Base-by-base conservation (phyloP, 306 rosid genomes). In the Benincasa hispida region DNA sequence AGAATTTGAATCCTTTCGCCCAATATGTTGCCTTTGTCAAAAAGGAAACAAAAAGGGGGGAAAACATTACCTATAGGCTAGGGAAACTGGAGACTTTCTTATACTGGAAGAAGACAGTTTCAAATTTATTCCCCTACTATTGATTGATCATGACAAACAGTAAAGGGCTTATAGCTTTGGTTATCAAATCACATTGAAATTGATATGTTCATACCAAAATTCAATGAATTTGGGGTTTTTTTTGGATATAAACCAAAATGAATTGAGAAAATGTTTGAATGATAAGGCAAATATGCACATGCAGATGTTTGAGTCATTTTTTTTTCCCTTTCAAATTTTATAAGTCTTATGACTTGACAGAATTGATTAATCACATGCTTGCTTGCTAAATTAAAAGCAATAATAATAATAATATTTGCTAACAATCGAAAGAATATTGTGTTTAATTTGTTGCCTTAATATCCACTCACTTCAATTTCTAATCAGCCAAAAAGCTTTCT, bases 231-330 rank as follows among this genome's bases (percentile, higher is more conserved):
- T 65, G 21, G 9, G 14, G 70, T 14, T 19, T 63, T 8, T 9
- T 10, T 62, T n/a, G n/a, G 0, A 32, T 34, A 62, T 17, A 62
- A 24, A 18, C 41, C 45, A 17, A 45, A 65, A 7, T 34, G 51
- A 65, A 32, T 35, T 35, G 15, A 5, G 27, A 59, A 25, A 59
- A 11, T 30, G 8, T 59, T 25, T 18, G 41, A 61, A 14, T 60
- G 25, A 28, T 39, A 27, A 60, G 67, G 68, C 68, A 42, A 42
- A 69, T 42, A 69, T 42, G 75, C 75, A 69, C 75, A 69, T 69
- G 56, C 32, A 69, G 42, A 69, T 42, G 75, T 42, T 69, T 42
- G 13, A 39, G 3, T 1, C 13, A 17, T 4, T 6, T 32, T 32
- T 32, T 32, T 28, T 28, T 3, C 47, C 50, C 50, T 9, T 67